phyloP scores from a whole-genome alignment of 441 rosid species.

The Corymbia calophylla region DNA sequence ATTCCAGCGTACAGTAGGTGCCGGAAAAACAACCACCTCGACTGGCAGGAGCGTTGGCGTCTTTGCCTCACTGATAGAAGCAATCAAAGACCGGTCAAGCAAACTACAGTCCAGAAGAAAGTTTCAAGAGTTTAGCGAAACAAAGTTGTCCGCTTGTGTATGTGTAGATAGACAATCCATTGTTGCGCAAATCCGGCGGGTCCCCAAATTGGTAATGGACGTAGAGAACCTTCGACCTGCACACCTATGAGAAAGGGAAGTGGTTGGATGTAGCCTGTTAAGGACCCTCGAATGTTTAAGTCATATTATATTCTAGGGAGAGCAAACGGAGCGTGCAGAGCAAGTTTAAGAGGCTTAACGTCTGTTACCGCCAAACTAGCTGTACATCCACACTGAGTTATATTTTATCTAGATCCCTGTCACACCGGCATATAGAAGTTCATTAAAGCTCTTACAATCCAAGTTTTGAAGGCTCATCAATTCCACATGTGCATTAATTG shows the following conservation, averaged over 20 bases:
- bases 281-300: not conserved
- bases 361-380: rapidly evolving
- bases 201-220: not conserved
- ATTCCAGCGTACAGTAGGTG: not conserved
- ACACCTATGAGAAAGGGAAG: not conserved
- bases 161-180: not conserved
- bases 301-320: not conserved
- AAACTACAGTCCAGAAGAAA: not conserved
- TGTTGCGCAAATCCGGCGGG: not conserved
- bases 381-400: not conserved
- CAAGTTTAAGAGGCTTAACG: not conserved
- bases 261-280: not conserved
- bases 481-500: too few species aligned
- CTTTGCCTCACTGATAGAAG: not conserved
- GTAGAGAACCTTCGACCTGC: not conserved
- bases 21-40: not conserved
- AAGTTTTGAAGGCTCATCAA: not conserved
- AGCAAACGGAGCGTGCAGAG: not conserved
- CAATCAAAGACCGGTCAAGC: not conserved
- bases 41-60: not conserved
- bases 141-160: not conserved
- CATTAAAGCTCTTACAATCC: not conserved
- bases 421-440: not conserved
- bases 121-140: not conserved
- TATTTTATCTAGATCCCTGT: not conserved